Evolutionary conservation across 139 green algal genomes (phyloP).

Genomic region (Monoraphidium neglectum): DNA sequence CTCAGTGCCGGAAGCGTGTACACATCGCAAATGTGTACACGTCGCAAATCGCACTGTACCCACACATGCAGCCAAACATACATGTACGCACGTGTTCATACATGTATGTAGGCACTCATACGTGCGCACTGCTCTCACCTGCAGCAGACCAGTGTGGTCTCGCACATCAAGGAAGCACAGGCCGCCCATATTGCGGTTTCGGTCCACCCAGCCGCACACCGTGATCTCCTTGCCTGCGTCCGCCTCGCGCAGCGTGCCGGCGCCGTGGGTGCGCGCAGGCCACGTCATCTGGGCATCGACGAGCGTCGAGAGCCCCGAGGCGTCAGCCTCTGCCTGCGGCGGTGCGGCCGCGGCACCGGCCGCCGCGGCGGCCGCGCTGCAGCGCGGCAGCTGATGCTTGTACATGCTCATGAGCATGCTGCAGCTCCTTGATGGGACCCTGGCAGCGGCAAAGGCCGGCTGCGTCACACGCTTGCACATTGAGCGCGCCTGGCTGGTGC

Average conservation of each 20-base stretch:
- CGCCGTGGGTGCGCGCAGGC: slow-evolving; percentile 53
- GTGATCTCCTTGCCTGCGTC: slow-evolving; percentile 60
- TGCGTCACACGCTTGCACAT: too few relatives aligned
- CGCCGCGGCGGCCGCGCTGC: not conserved
- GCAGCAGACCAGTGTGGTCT: slow-evolving; percentile 92
- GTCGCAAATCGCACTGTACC: too few relatives aligned
- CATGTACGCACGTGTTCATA: too few relatives aligned
- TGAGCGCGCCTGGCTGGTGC: too few relatives aligned
- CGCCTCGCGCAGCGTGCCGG: slow-evolving; percentile 56
- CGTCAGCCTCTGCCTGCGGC: not conserved
- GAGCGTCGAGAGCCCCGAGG: slow-evolving; percentile 9
- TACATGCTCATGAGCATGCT: not conserved
- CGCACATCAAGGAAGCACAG: slow-evolving; percentile 94
- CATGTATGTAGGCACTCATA: too few relatives aligned
- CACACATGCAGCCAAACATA: too few relatives aligned
- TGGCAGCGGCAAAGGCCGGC: not conserved
- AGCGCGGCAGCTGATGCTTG: not conserved
- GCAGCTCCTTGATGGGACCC: not conserved
- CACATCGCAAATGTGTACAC: too few relatives aligned
- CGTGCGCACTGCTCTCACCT: too few relatives aligned
- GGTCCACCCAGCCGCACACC: slow-evolving; percentile 97
- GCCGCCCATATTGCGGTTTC: slow-evolving; percentile 89
- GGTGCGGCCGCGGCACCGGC: not conserved
- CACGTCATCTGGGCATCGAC: slow-evolving; percentile 48
- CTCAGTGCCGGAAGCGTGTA: too few relatives aligned